phyloP scores from a whole-genome alignment of 1,139 yeast species.

The Suzukiozyma palmioleophila region DNA sequence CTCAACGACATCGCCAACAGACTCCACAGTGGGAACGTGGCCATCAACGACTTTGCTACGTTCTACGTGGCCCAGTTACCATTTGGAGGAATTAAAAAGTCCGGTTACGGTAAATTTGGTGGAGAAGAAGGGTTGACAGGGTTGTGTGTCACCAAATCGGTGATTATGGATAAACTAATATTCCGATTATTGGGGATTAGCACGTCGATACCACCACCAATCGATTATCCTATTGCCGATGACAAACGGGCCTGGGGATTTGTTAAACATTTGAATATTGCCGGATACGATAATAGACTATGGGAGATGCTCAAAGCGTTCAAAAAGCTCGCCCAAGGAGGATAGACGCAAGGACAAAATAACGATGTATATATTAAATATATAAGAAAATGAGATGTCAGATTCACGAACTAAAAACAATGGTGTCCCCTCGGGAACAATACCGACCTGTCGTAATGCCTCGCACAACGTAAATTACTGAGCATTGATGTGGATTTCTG shows the following conservation, averaged over 20 bases:
- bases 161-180: slow-evolving; percentile 79
- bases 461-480: not conserved
- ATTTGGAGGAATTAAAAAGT: slow-evolving; percentile 88
- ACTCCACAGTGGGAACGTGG: slow-evolving; percentile 82
- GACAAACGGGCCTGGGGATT: slow-evolving; percentile 84
- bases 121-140: slow-evolving; percentile 96
- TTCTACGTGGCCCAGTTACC: slow-evolving; percentile 93
- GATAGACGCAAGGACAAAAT: slow-evolving; percentile 8
- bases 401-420: no score
- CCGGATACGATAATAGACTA: slow-evolving; percentile 75
- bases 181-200: slow-evolving; percentile 56
- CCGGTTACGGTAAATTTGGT: slow-evolving; percentile 96
- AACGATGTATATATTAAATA: not conserved
- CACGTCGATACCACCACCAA: slow-evolving; percentile 76
- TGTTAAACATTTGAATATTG: slow-evolving; percentile 73
- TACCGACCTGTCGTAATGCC: no score
- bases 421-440: no score
- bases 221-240: slow-evolving; percentile 86
- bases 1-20: slow-evolving; percentile 60
- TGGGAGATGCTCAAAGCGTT: slow-evolving; percentile 57
- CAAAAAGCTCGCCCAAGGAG: slow-evolving; percentile 37
- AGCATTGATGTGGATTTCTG: slow-evolving; percentile 81
- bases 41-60: slow-evolving; percentile 95
- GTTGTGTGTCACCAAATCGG: slow-evolving; percentile 76
- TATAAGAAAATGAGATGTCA: no score